Evolutionary conservation across 768 basidiomycete species (phyloP).

Genomic region (Phylloporus arenicola): DNA sequence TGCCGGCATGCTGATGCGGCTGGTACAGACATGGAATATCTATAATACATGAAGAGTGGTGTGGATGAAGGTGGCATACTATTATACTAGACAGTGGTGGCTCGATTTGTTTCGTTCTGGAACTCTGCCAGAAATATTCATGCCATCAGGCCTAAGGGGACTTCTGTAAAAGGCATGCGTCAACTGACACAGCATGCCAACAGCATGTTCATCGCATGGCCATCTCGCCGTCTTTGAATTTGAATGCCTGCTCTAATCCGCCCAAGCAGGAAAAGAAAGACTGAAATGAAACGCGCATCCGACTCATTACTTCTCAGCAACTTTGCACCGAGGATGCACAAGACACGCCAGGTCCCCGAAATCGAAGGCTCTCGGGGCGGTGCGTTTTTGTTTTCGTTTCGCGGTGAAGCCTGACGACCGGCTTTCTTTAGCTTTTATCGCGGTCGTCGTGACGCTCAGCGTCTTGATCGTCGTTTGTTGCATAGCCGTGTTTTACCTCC

Average conservation of each 20-base stretch:
- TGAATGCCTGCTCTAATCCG: not conserved
- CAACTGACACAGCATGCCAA: slow-evolving; percentile 2
- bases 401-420: not conserved
- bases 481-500: slow-evolving; percentile 50
- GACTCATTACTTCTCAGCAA: not conserved
- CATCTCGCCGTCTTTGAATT: not conserved
- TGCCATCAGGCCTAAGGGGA: too few species aligned
- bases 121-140: too few species aligned
- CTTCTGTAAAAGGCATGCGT: slow-evolving; percentile 16
- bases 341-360: slow-evolving; percentile 36
- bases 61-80: not conserved
- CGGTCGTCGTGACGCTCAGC: slow-evolving; percentile 49
- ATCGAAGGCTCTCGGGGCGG: slow-evolving; percentile 49
- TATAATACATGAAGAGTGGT: slow-evolving; percentile 20
- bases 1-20: slow-evolving; percentile 5
- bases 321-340: not conserved
- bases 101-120: not conserved
- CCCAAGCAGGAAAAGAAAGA: not conserved
- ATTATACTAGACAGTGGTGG: not conserved
- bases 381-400: slow-evolving; percentile 18
- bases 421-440: slow-evolving; percentile 48
- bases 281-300: not conserved
- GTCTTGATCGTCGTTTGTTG: slow-evolving; percentile 50
- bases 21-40: slow-evolving; percentile 27
- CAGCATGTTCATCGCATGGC: not conserved